Evolutionary conservation across 2,329 filamentous ascomycete species (phyloP), one percentile per base, ranked within the genome.

Genomic region (Diaporthe sp.): DNA sequence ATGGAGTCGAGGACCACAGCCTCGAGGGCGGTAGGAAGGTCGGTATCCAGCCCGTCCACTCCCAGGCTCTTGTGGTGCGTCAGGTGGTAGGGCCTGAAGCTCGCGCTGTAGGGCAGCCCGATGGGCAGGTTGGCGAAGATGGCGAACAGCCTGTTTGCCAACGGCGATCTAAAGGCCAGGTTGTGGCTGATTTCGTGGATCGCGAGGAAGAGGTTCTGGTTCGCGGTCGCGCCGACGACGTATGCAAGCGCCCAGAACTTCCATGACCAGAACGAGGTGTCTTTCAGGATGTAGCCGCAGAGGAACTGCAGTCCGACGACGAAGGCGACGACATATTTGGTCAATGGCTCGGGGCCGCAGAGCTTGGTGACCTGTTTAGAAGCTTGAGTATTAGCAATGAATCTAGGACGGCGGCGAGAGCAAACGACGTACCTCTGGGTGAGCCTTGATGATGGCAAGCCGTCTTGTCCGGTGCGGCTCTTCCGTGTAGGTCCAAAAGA

Each of bases 141-240:
- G 78, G 97, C 97, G 77, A 98, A 89, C 70, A 98, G 82, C 28
- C 97, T 89, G 85, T 99, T 99, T 76, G 92, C 92, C 55, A 92
- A 83, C 1, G 94, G 89, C 35, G 92, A 96, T 78, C 91, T 92
- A 88, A 98, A 98, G 47, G 96, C 97, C 77, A 99, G 89, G 83
- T 99, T 99, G 86, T 99, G 97, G 22, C 95, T 97, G 83, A 99
- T 98, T 86, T 99, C 97, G 86, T 99, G 97, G 81, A 99, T 99
- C 75, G 97, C 95, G 55, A 99, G 92, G 87, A 99, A 99, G 68
- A 98, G 91, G 84, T 99, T 99, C 88, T 99, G 97, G 88, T 98
- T 99, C 72, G 96, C 92, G 0, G 97, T 98, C 40, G 97, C 97
- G 74, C 97, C 97, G 77, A 99, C 89, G 72, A 98, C 86, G 85